Conservation (phyloP, 2,329 filamentous ascomycete species). For the Trichoderma breve region DNA sequence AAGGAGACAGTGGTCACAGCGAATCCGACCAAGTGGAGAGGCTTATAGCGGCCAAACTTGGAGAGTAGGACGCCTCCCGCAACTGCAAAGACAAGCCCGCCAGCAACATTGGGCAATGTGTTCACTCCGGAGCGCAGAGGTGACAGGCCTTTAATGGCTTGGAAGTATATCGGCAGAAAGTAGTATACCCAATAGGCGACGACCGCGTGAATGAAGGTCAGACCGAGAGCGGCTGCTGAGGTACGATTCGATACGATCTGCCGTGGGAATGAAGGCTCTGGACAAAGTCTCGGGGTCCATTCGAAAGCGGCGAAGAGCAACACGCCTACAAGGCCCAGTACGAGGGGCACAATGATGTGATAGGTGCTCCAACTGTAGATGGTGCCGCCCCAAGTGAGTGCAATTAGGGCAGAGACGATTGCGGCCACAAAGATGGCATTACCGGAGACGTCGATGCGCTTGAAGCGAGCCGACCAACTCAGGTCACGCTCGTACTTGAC, state of each 20-base stretch:
- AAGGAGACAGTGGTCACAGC: neutral
- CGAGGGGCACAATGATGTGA: conserved; percentile 41
- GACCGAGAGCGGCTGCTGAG: neutral
- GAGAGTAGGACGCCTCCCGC: neutral
- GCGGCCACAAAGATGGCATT: conserved; percentile 41
- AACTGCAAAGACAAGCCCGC: neutral
- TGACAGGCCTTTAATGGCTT: neutral
- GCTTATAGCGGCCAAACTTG: neutral
- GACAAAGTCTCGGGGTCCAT: neutral
- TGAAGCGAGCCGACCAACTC: neutral
- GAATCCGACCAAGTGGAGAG: neutral
- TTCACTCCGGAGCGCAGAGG: neutral
- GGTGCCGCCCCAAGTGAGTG: conserved; percentile 45
- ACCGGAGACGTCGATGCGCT: conserved; percentile 30
- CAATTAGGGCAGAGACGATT: conserved; percentile 38
- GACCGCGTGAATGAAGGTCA: neutral
- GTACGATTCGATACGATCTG: conserved; percentile 1
- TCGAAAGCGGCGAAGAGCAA: conserved; percentile 15
- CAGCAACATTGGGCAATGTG: neutral
- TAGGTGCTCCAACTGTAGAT: conserved; percentile 41
- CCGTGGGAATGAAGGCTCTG: neutral
- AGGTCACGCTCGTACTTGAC: conserved; percentile 26
- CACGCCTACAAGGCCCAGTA: conserved; percentile 34
- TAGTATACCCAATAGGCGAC: neutral
- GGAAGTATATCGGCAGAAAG: conserved; percentile 12